These are phyloP conservation scores for Phytophthora crassamura DNA, from an alignment of 352 stramenopile species.

Conservation along the genomic window DNA sequence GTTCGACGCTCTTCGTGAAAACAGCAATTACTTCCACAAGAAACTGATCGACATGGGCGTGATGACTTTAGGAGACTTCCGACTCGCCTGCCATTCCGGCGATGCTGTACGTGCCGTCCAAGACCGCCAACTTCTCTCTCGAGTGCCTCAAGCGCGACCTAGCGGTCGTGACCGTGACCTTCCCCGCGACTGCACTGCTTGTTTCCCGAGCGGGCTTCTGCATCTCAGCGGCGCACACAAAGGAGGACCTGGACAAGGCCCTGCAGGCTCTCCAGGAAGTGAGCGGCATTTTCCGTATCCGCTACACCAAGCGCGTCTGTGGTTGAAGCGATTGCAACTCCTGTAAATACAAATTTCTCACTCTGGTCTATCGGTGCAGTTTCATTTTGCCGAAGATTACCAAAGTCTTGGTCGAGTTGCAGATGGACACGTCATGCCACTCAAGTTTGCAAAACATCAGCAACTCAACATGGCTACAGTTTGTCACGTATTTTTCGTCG, in stretches of 20 bases:
- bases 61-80: constrained; percentile 92
- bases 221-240: constrained; percentile 95
- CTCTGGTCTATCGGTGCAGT: no score
- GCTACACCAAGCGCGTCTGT: constrained; percentile 54
- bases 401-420: no score
- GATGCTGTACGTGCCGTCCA: constrained; percentile 98
- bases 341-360: no score
- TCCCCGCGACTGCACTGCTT: constrained; percentile 95
- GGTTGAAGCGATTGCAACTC: constrained; percentile 17
- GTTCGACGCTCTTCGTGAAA: constrained; percentile 92
- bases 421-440: no score
- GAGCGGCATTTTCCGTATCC: constrained; percentile 72
- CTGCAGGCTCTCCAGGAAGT: constrained; percentile 94
- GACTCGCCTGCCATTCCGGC: constrained; percentile 98
- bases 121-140: constrained; percentile 96
- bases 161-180: constrained; percentile 97
- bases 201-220: constrained; percentile 95
- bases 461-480: not conserved
- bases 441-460: no score
- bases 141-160: constrained; percentile 94
- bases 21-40: constrained; percentile 98
- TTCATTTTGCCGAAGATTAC: no score
- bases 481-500: not conserved
- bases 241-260: constrained; percentile 92
- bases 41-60: constrained; percentile 93